Conservation (phyloP, 176 grass and related monocot genomes). For the Typha latifolia region DNA sequence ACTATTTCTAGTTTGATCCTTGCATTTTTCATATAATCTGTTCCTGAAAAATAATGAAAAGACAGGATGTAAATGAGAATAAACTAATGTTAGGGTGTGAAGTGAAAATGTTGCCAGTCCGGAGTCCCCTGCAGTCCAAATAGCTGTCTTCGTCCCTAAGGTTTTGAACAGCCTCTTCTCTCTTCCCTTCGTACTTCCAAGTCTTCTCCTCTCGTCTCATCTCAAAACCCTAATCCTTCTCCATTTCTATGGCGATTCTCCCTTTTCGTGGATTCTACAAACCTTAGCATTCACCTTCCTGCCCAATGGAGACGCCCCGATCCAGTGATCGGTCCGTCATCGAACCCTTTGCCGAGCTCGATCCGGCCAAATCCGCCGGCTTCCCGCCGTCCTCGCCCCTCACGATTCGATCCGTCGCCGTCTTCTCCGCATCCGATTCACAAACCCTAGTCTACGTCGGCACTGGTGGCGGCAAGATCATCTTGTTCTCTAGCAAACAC, state of each 20-base stretch:
- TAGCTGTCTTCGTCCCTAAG: too few relatives aligned
- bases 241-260: neutral
- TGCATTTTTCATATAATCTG: too few relatives aligned
- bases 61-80: too few relatives aligned
- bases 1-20: too few relatives aligned
- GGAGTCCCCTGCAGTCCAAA: too few relatives aligned
- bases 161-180: too few relatives aligned
- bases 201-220: neutral
- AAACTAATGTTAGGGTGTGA: too few relatives aligned
- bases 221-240: neutral
- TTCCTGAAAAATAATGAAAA: too few relatives aligned
- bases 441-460: constrained; percentile 60
- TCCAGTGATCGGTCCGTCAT: constrained; percentile 34
- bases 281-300: neutral
- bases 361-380: constrained; percentile 59
- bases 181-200: neutral
- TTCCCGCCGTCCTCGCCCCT: constrained; percentile 51
- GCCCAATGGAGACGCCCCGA: constrained; percentile 12
- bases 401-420: constrained; percentile 54
- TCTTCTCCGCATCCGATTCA: constrained; percentile 31
- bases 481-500: constrained; percentile 37
- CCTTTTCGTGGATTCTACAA: neutral
- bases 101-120: too few relatives aligned
- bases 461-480: constrained; percentile 81
- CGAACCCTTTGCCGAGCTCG: constrained; percentile 51